Percentiles rank a stretch among this genome's conserved stretches.
Evolutionary conservation across 495 filamentous ascomycete species (phyloP).

Genomic region (Penicillium taxi): DNA sequence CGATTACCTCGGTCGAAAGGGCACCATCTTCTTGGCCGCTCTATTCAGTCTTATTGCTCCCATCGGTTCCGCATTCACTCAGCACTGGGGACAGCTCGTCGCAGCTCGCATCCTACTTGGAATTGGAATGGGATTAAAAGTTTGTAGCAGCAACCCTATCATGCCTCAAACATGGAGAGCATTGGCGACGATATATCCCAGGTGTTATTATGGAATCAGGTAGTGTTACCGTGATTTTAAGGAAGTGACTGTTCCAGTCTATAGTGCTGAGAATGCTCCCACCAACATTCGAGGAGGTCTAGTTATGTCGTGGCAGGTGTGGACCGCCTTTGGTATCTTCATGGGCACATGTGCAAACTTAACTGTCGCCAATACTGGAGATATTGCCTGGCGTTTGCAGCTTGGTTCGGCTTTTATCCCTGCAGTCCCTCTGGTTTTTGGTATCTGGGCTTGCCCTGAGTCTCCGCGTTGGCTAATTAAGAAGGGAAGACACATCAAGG

Average conservation of each 20-base stretch:
- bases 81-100: constrained; percentile 56
- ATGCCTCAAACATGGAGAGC: too few species aligned
- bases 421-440: constrained; percentile 54
- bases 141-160: too few species aligned
- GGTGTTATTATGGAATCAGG: too few species aligned
- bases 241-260: constrained; percentile 57
- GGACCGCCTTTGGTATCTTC: constrained; percentile 51
- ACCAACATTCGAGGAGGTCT: constrained; percentile 53
- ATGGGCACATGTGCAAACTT: constrained; percentile 55
- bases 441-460: constrained; percentile 62
- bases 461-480: constrained; percentile 50
- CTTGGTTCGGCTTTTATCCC: constrained; percentile 62
- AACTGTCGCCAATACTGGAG: constrained; percentile 46
- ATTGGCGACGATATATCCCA: too few species aligned
- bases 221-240: too few species aligned
- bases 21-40: constrained; percentile 59
- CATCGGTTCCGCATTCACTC: constrained; percentile 57
- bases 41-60: constrained; percentile 55
- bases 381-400: constrained; percentile 55
- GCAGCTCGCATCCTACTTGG: constrained; percentile 58
- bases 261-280: constrained; percentile 66
- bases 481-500: constrained; percentile 54
- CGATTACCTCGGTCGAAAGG: constrained; percentile 54
- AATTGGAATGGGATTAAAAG: constrained; percentile 62
- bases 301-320: constrained; percentile 58